These are phyloP conservation scores for Diaporthe caulivora DNA, from an alignment of 2,329 filamentous ascomycete genomes.

Conservation along the genomic window DNA sequence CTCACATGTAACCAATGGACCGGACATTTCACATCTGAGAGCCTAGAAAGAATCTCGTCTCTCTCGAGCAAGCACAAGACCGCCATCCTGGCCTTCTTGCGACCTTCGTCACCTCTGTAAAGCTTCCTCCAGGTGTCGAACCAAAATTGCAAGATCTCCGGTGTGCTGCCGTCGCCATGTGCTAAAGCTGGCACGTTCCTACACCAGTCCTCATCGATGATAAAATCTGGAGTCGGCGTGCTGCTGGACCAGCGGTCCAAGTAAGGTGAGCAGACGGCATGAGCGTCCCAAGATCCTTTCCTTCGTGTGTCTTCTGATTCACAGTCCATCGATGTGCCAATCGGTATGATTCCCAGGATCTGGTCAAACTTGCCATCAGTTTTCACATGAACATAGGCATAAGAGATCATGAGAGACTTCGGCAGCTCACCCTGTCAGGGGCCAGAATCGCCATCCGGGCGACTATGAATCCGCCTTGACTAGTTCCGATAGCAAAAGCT, in stretches of 20 bases:
- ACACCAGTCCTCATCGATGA: slow-evolving; percentile 60
- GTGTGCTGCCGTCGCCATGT: slow-evolving; percentile 54
- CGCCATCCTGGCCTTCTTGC: slow-evolving; percentile 60
- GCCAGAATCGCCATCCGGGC: slow-evolving; percentile 64
- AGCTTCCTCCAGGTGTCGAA: slow-evolving; percentile 57
- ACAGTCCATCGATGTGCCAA: slow-evolving; percentile 67
- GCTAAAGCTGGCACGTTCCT: slow-evolving; percentile 58
- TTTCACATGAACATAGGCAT: neutral
- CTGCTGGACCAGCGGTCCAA: slow-evolving; percentile 56
- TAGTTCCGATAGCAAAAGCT: slow-evolving; percentile 65
- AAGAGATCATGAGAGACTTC: neutral
- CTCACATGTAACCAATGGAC: slow-evolving; percentile 65
- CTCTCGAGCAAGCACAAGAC: slow-evolving; percentile 58
- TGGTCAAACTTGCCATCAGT: slow-evolving; percentile 38
- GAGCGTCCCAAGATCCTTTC: slow-evolving; percentile 65
- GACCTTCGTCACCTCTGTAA: slow-evolving; percentile 63
- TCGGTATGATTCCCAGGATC: slow-evolving; percentile 62
- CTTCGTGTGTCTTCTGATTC: slow-evolving; percentile 60
- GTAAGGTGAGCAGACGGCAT: slow-evolving; percentile 55
- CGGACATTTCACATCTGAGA: slow-evolving; percentile 63
- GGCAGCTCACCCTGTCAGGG: slow-evolving; percentile 55
- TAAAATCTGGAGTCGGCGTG: slow-evolving; percentile 56
- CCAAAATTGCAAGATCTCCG: slow-evolving; percentile 59
- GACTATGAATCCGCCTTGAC: slow-evolving; percentile 65
- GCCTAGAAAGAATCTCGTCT: slow-evolving; percentile 60